Conservation (phyloP, 169 alveolate genomes). For the Hepatocystis sp. region DNA sequence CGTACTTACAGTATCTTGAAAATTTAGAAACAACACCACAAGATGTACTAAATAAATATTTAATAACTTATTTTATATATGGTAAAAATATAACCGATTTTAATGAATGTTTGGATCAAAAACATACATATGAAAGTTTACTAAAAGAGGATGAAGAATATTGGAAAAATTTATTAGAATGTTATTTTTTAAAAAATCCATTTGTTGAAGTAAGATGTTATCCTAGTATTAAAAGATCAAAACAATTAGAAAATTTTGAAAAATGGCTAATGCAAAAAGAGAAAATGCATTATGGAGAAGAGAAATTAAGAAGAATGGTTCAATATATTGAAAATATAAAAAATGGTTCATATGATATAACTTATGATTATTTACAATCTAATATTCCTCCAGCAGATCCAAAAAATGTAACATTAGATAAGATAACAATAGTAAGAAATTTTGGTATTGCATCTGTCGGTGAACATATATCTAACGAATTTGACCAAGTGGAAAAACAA, state of each 20-base stretch:
- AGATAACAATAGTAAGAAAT: no score
- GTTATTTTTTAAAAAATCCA: slow-evolving; percentile 66
- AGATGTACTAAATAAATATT: slow-evolving; percentile 74
- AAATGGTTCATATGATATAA: slow-evolving; percentile 41
- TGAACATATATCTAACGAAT: no score
- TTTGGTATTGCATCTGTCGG: no score
- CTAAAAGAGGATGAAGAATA: slow-evolving; percentile 76
- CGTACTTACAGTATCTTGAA: slow-evolving; percentile 68
- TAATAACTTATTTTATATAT: slow-evolving; percentile 78
- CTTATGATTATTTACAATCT: slow-evolving; percentile 71
- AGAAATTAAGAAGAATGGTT: slow-evolving; percentile 67
- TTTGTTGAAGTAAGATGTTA: slow-evolving; percentile 72
- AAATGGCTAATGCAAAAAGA: slow-evolving; percentile 68
- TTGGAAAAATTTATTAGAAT: slow-evolving; percentile 80
- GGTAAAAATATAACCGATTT: slow-evolving; percentile 59
- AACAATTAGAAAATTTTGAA: slow-evolving; percentile 73
- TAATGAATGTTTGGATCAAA: slow-evolving; percentile 58
- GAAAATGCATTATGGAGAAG: slow-evolving; percentile 64
- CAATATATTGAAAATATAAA: slow-evolving; percentile 65
- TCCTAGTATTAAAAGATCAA: slow-evolving; percentile 78
- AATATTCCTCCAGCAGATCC: slow-evolving; percentile 53
- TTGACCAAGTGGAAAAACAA: no score
- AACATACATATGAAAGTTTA: slow-evolving; percentile 20
- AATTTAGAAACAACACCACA: slow-evolving; percentile 81
- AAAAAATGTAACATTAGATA: slow-evolving; percentile 34